phyloP scores from a whole-genome alignment of 2,329 filamentous ascomycete species.

The Pyrenophora teres region DNA sequence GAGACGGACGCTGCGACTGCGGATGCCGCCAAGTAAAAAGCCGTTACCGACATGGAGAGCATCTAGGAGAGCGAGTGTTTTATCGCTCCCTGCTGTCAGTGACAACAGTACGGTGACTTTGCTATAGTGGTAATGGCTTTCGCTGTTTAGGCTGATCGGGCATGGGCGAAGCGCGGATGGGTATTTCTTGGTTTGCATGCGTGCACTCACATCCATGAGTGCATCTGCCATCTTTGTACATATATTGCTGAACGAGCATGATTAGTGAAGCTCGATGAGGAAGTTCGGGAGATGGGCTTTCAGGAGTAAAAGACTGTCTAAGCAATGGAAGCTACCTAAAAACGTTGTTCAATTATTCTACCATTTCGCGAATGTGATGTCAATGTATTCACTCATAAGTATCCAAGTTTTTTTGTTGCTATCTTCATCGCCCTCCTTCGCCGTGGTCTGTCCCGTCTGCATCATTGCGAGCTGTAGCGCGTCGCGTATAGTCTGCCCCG shows the following conservation, averaged over 20 bases:
- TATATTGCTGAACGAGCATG: conserved; percentile 20
- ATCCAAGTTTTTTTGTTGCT: background rate
- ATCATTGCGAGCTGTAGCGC: conserved; percentile 18
- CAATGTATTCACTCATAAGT: no score
- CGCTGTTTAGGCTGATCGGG: background rate
- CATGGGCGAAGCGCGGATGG: background rate
- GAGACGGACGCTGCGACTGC: conserved; percentile 12
- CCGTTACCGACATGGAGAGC: background rate
- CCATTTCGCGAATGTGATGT: background rate
- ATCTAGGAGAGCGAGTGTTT: background rate
- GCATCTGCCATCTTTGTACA: conserved; percentile 10
- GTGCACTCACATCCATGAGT: background rate
- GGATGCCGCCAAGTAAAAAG: conserved; percentile 11
- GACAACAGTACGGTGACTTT: background rate
- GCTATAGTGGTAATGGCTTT: background rate
- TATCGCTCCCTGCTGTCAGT: background rate
- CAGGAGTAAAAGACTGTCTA: conserved; percentile 16
- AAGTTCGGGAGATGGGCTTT: background rate
- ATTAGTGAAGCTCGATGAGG: conserved; percentile 3
- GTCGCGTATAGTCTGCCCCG: conserved; percentile 23
- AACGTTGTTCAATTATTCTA: background rate
- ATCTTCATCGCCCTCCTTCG: background rate
- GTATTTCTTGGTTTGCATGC: background rate
- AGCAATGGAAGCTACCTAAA: conserved; percentile 6
- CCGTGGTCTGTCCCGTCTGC: background rate